Base-by-base conservation (phyloP, 108 stramenopile species). In the Skeletonema grethae region DNA sequence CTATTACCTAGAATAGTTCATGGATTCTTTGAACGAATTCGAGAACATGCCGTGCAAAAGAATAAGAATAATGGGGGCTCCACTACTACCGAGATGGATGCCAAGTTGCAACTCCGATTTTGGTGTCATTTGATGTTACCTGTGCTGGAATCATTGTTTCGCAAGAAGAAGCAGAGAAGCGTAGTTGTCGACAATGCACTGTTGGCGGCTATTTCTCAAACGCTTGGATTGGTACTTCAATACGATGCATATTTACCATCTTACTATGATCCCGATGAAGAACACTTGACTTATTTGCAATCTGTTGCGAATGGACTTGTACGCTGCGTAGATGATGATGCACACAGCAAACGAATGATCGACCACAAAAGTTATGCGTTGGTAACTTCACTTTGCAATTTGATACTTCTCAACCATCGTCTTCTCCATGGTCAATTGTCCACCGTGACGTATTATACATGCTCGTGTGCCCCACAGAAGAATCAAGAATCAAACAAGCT, bases 211-310 rank as follows among this genome's bases (percentile, higher is more conserved):
- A 18, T 86, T 32, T 72, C 69, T 0, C 30, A 74, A 35, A 76
- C 78, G 34, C 34, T 91, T 8, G 30, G 67, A 3, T 18, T 84
- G 13, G 58, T 93, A 9, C 61, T 91, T 28, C 63, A 82, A 29
- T 70, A 87, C 43, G 86, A 93, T 72, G 82, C 79, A 10, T 93
- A 93, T 63, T 80, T 79, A 7, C 84, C 92, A 28, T 84, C 92
- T 3, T 77, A 84, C 53, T 75, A 72, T 29, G 88, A 88, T 82
- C 67, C 70, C 0, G 75, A 83, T 8, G 84, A 77, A 32, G 38
- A 63, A 20, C 63, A 84, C 29, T 66, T 87, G 24, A 15, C 70
- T 2, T 90, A 85, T 65, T 78, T 92, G 25, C 56, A 83, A 16
- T 13, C 58, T 41, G 62, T 90, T 20, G 67, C 78, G 1, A 57